These are phyloP conservation scores for Cyclotella distinguenda DNA, from an alignment of 108 stramenopile species.

Conservation along the genomic window DNA sequence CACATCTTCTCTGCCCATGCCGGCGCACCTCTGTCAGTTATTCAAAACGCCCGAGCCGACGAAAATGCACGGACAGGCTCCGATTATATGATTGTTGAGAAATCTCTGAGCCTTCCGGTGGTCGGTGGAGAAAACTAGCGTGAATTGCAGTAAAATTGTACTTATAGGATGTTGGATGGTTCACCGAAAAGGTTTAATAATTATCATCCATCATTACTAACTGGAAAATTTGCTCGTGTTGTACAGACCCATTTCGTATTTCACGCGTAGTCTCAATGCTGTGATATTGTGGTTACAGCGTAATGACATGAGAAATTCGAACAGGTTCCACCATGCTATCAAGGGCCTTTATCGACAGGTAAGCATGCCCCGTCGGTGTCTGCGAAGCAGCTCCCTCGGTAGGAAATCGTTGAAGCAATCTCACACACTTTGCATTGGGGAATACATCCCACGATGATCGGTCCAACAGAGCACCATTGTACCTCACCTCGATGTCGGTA, in stretches of 20 bases:
- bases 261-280: background rate
- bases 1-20: constrained; percentile 49
- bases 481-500: constrained; percentile 20
- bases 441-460: constrained; percentile 24
- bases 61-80: constrained; percentile 1
- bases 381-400: constrained; percentile 25
- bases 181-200: too few species aligned
- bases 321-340: constrained; percentile 23
- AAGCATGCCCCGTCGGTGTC: constrained; percentile 40
- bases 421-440: constrained; percentile 32
- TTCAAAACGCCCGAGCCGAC: constrained; percentile 1
- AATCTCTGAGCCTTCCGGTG: constrained; percentile 13
- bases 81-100: constrained; percentile 22
- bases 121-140: background rate
- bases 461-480: constrained; percentile 28
- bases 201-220: too few species aligned
- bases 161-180: too few species aligned
- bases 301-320: constrained; percentile 38
- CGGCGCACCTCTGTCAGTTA: constrained; percentile 55
- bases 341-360: constrained; percentile 29
- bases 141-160: too few species aligned
- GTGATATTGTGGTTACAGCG: constrained; percentile 13
- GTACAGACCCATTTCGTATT: too few species aligned
- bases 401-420: constrained; percentile 33
- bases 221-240: too few species aligned